These are phyloP conservation scores for Plasmodium vinckei DNA, from an alignment of 169 alveolate species.

Conservation along the genomic window DNA sequence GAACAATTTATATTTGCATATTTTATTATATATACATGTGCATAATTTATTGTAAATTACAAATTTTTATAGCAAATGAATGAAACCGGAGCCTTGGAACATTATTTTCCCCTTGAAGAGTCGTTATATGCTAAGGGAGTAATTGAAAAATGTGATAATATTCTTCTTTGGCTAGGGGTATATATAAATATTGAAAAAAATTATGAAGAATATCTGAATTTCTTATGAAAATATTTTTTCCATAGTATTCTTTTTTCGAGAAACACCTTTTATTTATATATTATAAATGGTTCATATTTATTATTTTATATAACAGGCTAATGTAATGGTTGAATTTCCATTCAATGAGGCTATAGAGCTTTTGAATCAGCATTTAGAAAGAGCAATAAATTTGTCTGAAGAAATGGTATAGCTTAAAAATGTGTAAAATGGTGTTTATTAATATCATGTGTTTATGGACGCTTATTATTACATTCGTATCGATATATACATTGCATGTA, in stretches of 20 bases:
- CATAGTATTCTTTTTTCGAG: constrained; percentile 9
- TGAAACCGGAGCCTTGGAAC: constrained; percentile 39
- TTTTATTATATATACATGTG: constrained; percentile 2
- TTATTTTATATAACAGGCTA: constrained; percentile 84
- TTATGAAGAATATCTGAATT: not conserved
- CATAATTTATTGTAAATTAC: not conserved
- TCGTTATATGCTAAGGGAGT: constrained; percentile 88
- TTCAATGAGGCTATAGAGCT: constrained; percentile 90
- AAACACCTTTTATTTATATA: constrained; percentile 7
- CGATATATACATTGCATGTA: no score
- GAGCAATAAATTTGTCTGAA: constrained; percentile 79
- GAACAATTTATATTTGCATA: not conserved
- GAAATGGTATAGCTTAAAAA: constrained; percentile 73
- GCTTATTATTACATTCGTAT: no score
- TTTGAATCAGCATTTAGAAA: constrained; percentile 82
- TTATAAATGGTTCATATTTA: not conserved
- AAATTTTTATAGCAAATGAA: constrained; percentile 40
- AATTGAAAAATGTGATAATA: constrained; percentile 85
- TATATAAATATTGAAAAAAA: constrained; percentile 22
- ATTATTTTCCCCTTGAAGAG: constrained; percentile 86
- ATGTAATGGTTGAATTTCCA: constrained; percentile 90
- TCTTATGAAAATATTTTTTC: not conserved
- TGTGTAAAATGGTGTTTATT: not conserved
- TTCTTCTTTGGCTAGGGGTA: constrained; percentile 91
- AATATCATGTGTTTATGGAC: no score